Conservation (phyloP, 306 rosid species). For the Prunus davidiana region DNA sequence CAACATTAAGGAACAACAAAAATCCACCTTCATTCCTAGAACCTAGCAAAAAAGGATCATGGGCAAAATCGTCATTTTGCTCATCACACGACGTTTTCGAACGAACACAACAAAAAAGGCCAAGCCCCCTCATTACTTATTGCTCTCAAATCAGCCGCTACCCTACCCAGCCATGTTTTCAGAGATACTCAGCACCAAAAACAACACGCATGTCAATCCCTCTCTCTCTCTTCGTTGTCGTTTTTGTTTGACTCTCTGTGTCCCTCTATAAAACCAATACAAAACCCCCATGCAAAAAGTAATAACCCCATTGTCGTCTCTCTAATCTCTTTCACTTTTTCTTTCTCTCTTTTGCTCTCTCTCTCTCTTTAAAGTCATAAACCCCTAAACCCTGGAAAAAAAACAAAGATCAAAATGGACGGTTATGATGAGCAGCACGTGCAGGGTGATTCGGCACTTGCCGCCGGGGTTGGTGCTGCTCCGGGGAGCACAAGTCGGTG, state of each 20-base stretch:
- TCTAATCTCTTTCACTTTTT: neutral
- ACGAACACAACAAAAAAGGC: conserved; percentile 32
- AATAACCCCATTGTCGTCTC: neutral
- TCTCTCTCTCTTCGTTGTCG: conserved; percentile 4
- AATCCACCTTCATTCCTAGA: conserved; percentile 29
- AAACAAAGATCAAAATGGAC: conserved; percentile 20
- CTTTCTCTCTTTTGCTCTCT: neutral
- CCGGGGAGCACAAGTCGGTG: conserved; percentile 48
- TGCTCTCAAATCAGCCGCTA: conserved; percentile 41
- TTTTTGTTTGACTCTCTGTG: conserved; percentile 33
- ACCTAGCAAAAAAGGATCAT: conserved; percentile 14
- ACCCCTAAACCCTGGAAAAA: neutral
- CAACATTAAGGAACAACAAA: conserved; percentile 31
- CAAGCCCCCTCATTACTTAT: conserved; percentile 23
- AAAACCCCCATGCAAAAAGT: conserved; percentile 32
- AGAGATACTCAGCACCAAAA: conserved; percentile 84
- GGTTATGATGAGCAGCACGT: neutral
- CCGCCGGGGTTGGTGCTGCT: conserved; percentile 1
- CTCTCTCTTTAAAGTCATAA: neutral
- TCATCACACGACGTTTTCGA: conserved; percentile 20
- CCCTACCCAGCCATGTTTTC: conserved; percentile 87
- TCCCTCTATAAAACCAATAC: conserved; percentile 41
- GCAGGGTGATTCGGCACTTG: neutral
- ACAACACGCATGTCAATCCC: conserved; percentile 87
- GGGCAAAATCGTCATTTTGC: conserved; percentile 32